Percentiles rank a stretch among this genome's conserved stretches.
phyloP scores from a whole-genome alignment of 164 flowering plant genomes.

The Vitis riparia region DNA sequence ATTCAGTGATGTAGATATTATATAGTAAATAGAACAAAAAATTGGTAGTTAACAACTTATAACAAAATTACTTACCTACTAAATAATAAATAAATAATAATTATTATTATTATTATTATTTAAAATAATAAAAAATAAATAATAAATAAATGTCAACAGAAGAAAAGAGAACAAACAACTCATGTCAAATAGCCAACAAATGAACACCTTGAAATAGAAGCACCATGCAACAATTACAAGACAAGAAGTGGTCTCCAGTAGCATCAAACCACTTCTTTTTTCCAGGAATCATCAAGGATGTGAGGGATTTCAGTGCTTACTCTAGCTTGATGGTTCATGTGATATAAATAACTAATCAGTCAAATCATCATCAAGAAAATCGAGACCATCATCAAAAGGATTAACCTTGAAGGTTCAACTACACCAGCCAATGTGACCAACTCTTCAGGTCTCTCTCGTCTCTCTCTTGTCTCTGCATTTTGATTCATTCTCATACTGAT shows the following conservation, averaged over 20 bases:
- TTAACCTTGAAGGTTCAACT: constrained; percentile 37
- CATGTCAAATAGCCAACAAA: neutral
- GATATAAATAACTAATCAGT: constrained; percentile 32
- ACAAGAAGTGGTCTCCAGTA: neutral
- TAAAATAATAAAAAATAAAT: neutral
- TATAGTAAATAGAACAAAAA: neutral
- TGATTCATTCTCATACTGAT: constrained; percentile 31
- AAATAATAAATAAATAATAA: neutral
- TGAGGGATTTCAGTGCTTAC: constrained; percentile 14
- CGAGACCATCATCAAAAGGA: constrained; percentile 45
- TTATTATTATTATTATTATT: too few species aligned
- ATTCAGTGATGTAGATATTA: neutral
- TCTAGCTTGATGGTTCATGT: constrained; percentile 1
- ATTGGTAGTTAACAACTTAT: neutral
- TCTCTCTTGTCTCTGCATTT: constrained; percentile 21
- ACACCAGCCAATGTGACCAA: constrained; percentile 17
- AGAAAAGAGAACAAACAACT: neutral
- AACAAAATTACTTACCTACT: neutral
- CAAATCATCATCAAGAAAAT: constrained; percentile 62
- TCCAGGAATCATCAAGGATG: too few species aligned
- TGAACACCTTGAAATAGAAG: neutral
- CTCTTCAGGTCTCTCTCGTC: constrained; percentile 24
- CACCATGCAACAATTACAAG: constrained; percentile 1
- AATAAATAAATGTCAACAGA: neutral
- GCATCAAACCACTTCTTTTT: neutral